Conservation (phyloP, 257 asterid species). For the Capsicum baccatum region DNA sequence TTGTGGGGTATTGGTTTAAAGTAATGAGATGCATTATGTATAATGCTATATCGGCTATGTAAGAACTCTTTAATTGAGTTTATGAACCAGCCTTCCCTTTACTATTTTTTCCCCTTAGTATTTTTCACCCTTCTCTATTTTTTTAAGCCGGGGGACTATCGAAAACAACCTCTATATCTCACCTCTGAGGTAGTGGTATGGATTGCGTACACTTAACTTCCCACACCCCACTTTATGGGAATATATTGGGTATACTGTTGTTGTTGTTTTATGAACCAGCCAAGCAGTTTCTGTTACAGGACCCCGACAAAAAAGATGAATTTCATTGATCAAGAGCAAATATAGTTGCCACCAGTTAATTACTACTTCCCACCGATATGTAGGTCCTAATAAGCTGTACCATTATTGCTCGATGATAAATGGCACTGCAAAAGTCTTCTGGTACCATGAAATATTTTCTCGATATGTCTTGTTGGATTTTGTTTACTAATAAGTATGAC, state of each 20-base stretch:
- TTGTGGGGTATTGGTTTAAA: background rate
- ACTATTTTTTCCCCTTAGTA: no score
- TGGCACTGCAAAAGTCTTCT: background rate
- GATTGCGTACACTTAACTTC: no score
- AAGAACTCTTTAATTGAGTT: background rate
- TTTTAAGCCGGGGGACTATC: no score
- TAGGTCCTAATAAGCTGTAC: background rate
- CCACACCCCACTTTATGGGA: no score
- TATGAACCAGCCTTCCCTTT: no score
- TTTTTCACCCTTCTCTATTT: no score
- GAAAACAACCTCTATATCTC: no score
- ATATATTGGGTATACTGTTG: no score
- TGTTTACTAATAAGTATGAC: no score
- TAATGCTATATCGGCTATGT: background rate
- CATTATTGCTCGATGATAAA: background rate
- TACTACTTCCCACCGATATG: background rate
- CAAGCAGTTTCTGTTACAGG: constrained; percentile 8
- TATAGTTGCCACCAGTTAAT: background rate
- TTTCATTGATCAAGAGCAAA: background rate
- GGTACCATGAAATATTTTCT: no score
- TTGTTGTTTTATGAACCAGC: background rate
- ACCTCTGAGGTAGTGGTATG: no score
- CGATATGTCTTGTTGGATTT: no score
- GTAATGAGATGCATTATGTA: constrained; percentile 17
- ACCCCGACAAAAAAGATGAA: background rate